Evolutionary conservation across 345 rosid species (phyloP).

Genomic region (Murraya paniculata): DNA sequence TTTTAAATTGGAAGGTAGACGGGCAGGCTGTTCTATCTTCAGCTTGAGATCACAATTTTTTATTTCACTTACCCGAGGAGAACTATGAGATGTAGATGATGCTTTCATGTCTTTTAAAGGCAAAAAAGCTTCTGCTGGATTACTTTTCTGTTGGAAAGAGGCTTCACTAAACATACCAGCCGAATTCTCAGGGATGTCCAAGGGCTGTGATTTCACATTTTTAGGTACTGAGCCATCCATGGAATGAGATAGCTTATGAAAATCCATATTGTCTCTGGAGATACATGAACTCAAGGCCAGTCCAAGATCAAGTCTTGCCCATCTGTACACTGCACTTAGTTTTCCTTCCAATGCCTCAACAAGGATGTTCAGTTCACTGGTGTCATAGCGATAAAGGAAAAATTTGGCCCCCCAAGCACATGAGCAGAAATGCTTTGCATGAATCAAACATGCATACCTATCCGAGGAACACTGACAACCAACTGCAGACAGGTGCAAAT

Average conservation of each 20-base stretch:
- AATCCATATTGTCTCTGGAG: slow-evolving; percentile 40
- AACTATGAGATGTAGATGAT: slow-evolving; percentile 22
- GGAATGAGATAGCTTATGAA: slow-evolving; percentile 37
- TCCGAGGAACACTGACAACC: slow-evolving; percentile 94
- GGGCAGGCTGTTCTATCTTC: slow-evolving; percentile 31
- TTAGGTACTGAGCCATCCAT: slow-evolving; percentile 32
- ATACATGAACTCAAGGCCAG: slow-evolving; percentile 63
- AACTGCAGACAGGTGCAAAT: slow-evolving; percentile 96
- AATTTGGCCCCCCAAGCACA: slow-evolving; percentile 67
- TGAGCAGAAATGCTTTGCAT: slow-evolving; percentile 78
- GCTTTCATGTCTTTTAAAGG: slow-evolving; percentile 26
- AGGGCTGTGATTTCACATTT: slow-evolving; percentile 37
- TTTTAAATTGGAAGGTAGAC: slow-evolving; percentile 31
- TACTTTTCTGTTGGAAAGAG: slow-evolving; percentile 26
- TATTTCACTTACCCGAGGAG: slow-evolving; percentile 19
- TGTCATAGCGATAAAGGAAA: slow-evolving; percentile 85
- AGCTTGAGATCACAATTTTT: slow-evolving; percentile 18
- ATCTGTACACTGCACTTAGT: slow-evolving; percentile 87
- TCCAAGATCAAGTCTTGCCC: slow-evolving; percentile 98
- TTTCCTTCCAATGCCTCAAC: slow-evolving; percentile 97
- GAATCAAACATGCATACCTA: slow-evolving; percentile 84
- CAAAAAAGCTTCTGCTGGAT: slow-evolving; percentile 26
- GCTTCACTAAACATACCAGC: slow-evolving; percentile 20
- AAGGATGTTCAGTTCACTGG: slow-evolving; percentile 78
- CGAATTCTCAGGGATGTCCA: slow-evolving; percentile 27